Conservation (phyloP, 768 basidiomycete species). For the Amanita muscaria region DNA sequence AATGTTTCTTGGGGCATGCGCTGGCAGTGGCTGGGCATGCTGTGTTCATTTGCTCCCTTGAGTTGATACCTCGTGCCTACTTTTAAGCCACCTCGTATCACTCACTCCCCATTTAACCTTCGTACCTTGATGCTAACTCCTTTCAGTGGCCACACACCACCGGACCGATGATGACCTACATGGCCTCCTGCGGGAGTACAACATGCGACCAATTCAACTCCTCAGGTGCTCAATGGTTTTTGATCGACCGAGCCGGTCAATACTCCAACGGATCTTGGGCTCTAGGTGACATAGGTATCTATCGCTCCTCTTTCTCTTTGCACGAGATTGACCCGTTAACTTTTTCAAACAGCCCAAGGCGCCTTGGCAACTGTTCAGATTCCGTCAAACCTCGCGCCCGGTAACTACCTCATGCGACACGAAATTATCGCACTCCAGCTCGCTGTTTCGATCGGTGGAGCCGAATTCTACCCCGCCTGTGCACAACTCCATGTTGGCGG, state of each 20-base stretch:
- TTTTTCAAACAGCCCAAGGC: conserved; percentile 27
- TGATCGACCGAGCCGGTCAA: conserved; percentile 34
- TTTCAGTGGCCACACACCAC: conserved; percentile 16
- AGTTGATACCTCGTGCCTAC: too few species aligned
- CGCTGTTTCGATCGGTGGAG: conserved; percentile 46
- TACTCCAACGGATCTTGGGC: conserved; percentile 18
- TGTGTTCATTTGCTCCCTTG: too few species aligned
- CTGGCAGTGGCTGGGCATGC: too few species aligned
- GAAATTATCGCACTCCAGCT: conserved; percentile 76
- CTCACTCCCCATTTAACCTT: too few species aligned
- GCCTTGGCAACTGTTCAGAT: conserved; percentile 31
- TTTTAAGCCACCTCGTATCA: too few species aligned
- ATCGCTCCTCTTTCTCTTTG: not conserved
- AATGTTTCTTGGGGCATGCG: not conserved
- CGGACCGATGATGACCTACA: conserved; percentile 29
- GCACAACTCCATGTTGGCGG: conserved; percentile 50
- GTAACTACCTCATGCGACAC: conserved; percentile 70
- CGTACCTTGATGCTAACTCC: not conserved
- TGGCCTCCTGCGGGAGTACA: conserved; percentile 32
- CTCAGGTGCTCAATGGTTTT: conserved; percentile 42
- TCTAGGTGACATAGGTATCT: not conserved
- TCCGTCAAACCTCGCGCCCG: conserved; percentile 49
- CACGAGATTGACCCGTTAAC: not conserved
- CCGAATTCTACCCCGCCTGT: conserved; percentile 78
- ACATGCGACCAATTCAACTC: conserved; percentile 37